phyloP scores from a whole-genome alignment of 805 yeast species.

The Sungouiozyma ichnusensis region DNA sequence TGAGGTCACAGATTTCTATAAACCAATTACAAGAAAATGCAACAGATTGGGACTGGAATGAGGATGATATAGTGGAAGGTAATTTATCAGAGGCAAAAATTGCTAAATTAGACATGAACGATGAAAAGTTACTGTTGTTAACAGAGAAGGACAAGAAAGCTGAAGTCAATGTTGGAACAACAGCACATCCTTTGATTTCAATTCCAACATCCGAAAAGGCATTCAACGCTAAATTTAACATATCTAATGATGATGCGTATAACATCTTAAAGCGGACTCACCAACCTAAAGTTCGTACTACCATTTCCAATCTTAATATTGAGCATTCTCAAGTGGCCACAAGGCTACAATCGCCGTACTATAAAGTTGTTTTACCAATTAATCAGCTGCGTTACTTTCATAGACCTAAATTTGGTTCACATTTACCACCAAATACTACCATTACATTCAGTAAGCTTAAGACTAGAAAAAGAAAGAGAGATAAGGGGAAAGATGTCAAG shows the following conservation, averaged over 20 bases:
- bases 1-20: background rate
- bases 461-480: slow-evolving; percentile 76
- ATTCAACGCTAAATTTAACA: slow-evolving; percentile 54
- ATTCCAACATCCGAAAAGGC: slow-evolving; percentile 44
- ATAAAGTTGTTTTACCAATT: slow-evolving; percentile 63
- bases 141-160: slow-evolving; percentile 16
- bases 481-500: slow-evolving; percentile 68
- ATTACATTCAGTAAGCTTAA: slow-evolving; percentile 69
- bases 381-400: slow-evolving; percentile 69
- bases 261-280: slow-evolving; percentile 75
- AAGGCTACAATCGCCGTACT: slow-evolving; percentile 81
- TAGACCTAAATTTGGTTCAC: slow-evolving; percentile 51
- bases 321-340: slow-evolving; percentile 88
- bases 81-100: slow-evolving; percentile 26
- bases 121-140: slow-evolving; percentile 61
- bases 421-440: slow-evolving; percentile 65
- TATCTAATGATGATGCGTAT: slow-evolving; percentile 83
- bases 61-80: slow-evolving; percentile 69
- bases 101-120: slow-evolving; percentile 66
- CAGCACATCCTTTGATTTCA: background rate
- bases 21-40: slow-evolving; percentile 18
- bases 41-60: slow-evolving; percentile 32
- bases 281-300: slow-evolving; percentile 84
- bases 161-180: background rate
- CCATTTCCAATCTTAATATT: slow-evolving; percentile 79